Evolutionary conservation across 192 early-diverging fungal genomes (phyloP), one percentile per base, ranked within the genome.

Genomic region (Podila horticola): DNA sequence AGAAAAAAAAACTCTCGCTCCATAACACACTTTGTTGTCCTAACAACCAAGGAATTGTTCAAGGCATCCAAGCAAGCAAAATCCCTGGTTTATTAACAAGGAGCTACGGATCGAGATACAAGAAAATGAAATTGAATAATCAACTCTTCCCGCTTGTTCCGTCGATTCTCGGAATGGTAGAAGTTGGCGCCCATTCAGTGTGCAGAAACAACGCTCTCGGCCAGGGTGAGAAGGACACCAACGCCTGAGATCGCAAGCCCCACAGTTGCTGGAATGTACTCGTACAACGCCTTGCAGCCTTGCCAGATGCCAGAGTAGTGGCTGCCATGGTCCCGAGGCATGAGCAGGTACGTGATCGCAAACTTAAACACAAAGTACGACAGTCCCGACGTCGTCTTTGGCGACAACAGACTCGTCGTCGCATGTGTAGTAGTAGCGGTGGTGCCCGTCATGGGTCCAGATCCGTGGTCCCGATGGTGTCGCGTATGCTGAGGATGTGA

Each of bases 351-450:
- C n/a, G 52, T 55, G 52, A 55, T 12, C 52, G 52, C 52, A 55
- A 55, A 55, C 24, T 55, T 55, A 22, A 55, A 55, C 20, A 55
- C 52, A 55, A 55, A 55, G n/a, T 55, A 55, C 24, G 52, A 55
- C 0, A 55, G 52, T 20, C n/a, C 24, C 6, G n/a, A 26, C 24
- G 52, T 55, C 8, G 52, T 55, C 6, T 26, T 55, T 55, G 52
- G 52, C 22, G 52, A 24, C 5, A 24, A 12, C 9, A n/a, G 17
- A 26, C 6, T 8, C 6, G 52, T 55, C 52, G 17, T 22, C 17
- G 52, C 5, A 1, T 55, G 22, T 8, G 34, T 36, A 55, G 24
- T 55, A 10, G 5, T 22, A 26, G 11, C 8, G 3, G 52, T 55
- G 6, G 12, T 55, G n/a, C n/a, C 8, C n/a, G 20, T 55, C 41